Evolutionary conservation across 139 green algal genomes (phyloP), one percentile per base, ranked within the genome.

Genomic region (Pedinophyceae sp.): DNA sequence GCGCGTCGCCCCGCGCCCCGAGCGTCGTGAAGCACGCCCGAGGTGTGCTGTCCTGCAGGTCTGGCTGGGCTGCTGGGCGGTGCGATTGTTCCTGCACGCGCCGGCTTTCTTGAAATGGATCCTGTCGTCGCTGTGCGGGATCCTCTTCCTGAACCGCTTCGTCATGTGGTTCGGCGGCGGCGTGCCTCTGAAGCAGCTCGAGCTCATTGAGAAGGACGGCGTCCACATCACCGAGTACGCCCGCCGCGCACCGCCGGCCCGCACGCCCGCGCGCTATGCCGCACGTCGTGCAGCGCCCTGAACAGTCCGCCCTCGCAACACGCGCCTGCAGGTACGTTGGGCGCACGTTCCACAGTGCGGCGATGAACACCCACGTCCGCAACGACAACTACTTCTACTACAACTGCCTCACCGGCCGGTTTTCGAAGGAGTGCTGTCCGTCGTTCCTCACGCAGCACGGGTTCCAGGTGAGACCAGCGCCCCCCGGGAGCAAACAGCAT

Each of bases 311-410:
- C n/a, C n/a, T n/a, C n/a, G n/a, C n/a, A n/a, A n/a, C n/a, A n/a
- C n/a, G n/a, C n/a, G n/a, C n/a, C n/a, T n/a, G n/a, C n/a, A n/a
- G n/a, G n/a, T n/a, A n/a, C n/a, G 73, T 91, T 13, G 82, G 79
- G 0, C 74, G 82, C 60, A 91, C 77, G 2, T 65, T 97, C 29
- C 76, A 95, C 60, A 87, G 82, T 58, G 54, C 28, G 19, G 81
- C 82, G 18, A 58, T 69, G 29, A 64, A 67, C 54, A 76, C 58
- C 17, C 70, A 85, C 69, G 45, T 90, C 53, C 54, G 67, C 15
- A 65, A 61, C 19, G 61, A 80, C 53, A 98, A 98, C 78, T 96
- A 95, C 76, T 97, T 97, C 58, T 97, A 97, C 78, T 92, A 85
- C 82, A 88, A 87, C 70, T 97, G 86, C 76, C 63, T 94, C 17